Evolutionary conservation across 1,284 basidiomycete species (phyloP).

Genomic region (Singerocomus rubriflavus): DNA sequence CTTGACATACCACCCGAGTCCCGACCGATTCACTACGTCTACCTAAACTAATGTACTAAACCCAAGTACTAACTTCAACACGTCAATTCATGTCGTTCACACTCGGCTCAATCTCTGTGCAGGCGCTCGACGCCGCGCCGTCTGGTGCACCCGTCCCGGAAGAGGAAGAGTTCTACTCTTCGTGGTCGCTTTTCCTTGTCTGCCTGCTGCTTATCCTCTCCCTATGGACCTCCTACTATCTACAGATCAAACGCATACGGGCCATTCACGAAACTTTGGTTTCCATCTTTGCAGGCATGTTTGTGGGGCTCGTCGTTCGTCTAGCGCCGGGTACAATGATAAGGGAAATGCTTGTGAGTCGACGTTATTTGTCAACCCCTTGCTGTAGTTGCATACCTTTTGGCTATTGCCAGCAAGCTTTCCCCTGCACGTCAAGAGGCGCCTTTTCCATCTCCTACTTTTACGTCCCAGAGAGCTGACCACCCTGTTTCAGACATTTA

Average conservation of each 20-base stretch:
- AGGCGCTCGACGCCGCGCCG: slow-evolving; percentile 19
- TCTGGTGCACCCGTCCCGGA: slow-evolving; percentile 46
- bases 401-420: background rate
- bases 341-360: slow-evolving; percentile 92
- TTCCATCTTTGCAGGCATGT: slow-evolving; percentile 94
- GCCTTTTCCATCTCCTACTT: background rate
- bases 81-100: slow-evolving; percentile 25
- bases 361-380: background rate
- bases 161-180: slow-evolving; percentile 89
- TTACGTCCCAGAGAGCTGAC: background rate
- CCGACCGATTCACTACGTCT: background rate
- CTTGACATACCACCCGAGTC: background rate
- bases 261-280: slow-evolving; percentile 97
- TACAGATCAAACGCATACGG: slow-evolving; percentile 94
- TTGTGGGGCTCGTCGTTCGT: slow-evolving; percentile 89
- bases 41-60: slow-evolving; percentile 10
- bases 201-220: slow-evolving; percentile 92
- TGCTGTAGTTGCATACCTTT: no score
- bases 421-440: background rate
- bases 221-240: slow-evolving; percentile 95
- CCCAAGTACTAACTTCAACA: background rate
- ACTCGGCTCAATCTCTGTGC: slow-evolving; percentile 19
- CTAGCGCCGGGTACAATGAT: slow-evolving; percentile 93
- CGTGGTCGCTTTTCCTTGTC: slow-evolving; percentile 93
- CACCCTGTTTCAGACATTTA: slow-evolving; percentile 69